Percentiles rank a stretch among this genome's conserved stretches.
These are phyloP conservation scores for Magnusiomyces fungicola DNA, from an alignment of 1,139 yeast species.

Conservation along the genomic window DNA sequence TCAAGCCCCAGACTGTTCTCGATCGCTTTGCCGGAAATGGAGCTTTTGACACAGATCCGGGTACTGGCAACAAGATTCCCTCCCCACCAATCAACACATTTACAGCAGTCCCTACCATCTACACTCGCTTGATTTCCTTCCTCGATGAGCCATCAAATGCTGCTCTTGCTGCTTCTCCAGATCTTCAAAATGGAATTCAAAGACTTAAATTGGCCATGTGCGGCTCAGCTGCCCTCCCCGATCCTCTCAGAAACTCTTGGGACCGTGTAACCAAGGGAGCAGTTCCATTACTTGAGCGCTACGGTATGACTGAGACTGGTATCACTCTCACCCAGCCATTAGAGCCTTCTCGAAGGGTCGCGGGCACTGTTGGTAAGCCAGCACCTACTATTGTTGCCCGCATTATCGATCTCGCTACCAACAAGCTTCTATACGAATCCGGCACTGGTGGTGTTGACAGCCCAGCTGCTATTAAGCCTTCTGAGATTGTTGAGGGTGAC, in stretches of 20 bases:
- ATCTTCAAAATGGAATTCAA: conserved; percentile 18
- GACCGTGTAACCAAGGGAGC: conserved; percentile 27
- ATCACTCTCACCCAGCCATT: conserved; percentile 33
- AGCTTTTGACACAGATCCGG: conserved; percentile 8
- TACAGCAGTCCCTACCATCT: conserved; percentile 37
- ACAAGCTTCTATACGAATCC: conserved; percentile 21
- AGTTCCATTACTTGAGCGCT: conserved; percentile 32
- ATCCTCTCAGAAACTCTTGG: conserved; percentile 32
- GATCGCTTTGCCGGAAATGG: conserved; percentile 20
- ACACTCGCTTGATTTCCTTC: conserved; percentile 26
- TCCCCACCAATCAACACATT: conserved; percentile 31
- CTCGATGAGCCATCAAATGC: conserved; percentile 18
- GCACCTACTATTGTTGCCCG: conserved; percentile 32
- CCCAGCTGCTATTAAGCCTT: conserved; percentile 9
- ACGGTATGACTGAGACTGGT: conserved; percentile 37
- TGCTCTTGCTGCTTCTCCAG: conserved; percentile 5
- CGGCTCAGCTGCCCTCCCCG: conserved; percentile 36
- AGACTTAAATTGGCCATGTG: conserved; percentile 30
- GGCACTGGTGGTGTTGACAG: conserved; percentile 9
- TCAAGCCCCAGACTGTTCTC: conserved; percentile 26
- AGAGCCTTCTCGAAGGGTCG: conserved; percentile 24
- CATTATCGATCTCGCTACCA: conserved; percentile 25
- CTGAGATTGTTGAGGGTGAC: conserved; percentile 26
- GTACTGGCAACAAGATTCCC: conserved; percentile 1
- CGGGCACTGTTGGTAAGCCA: conserved; percentile 33